Evolutionary conservation across 106 monocot genomes (phyloP).

Genomic region (Phalaenopsis aphrodite): DNA sequence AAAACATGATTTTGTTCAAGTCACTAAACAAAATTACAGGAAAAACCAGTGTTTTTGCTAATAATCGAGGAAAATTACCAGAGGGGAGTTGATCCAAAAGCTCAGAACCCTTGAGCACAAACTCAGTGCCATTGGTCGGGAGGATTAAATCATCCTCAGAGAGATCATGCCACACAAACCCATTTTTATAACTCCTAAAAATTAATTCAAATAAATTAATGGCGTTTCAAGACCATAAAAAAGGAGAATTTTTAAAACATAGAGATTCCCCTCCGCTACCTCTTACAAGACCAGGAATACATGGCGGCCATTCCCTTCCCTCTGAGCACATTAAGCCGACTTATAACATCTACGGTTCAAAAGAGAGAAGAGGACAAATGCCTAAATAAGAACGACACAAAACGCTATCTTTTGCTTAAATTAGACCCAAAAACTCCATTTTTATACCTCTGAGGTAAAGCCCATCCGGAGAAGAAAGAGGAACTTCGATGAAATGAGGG

Average conservation of each 20-base stretch:
- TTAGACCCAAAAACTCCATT: background rate
- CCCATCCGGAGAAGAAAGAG: conserved; percentile 49
- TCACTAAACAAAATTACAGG: background rate
- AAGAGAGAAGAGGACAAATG: background rate
- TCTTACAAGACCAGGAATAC: conserved; percentile 98
- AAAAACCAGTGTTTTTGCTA: background rate
- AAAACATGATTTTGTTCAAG: background rate
- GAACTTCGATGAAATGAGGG: conserved; percentile 66
- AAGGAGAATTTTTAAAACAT: background rate
- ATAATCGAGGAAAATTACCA: conserved; percentile 20
- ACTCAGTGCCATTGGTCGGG: conserved; percentile 60
- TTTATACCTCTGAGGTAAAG: conserved; percentile 58
- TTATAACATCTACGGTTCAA: conserved; percentile 47
- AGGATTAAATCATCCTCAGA: conserved; percentile 68
- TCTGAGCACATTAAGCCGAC: conserved; percentile 50
- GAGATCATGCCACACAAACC: conserved; percentile 92
- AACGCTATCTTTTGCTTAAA: background rate
- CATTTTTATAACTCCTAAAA: conserved; percentile 80
- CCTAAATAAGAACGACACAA: background rate
- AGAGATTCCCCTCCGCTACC: conserved; percentile 18
- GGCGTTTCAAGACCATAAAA: background rate
- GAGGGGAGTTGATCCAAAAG: conserved; percentile 49
- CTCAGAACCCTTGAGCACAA: conserved; percentile 85
- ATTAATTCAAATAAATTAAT: background rate
- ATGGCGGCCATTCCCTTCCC: conserved; percentile 67